Base-by-base conservation (phyloP, 2,329 filamentous ascomycete genomes). In the Fusarium irregulare region DNA sequence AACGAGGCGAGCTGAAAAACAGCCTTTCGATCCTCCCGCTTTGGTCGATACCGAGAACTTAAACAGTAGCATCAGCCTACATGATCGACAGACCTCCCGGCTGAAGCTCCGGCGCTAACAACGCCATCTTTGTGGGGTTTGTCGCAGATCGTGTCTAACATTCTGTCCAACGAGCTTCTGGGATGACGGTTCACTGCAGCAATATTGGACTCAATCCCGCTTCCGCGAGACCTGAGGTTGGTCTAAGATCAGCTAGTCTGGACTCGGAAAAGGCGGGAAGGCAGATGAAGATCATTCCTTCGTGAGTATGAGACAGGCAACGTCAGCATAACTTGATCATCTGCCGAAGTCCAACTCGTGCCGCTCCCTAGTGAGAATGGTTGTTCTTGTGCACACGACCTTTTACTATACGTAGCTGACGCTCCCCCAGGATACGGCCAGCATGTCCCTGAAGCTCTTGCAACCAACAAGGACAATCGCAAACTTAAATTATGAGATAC, bases 401-500 rank as follows among this genome's bases (percentile, higher is more conserved):
- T 37, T 3, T 12, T 18, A 23, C 28, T 28, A 21, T 56, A 59
- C 16, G 25, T 37, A 28, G 9, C 13, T 11, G 10, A 2, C 3
- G n/a, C 8, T 9, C 23, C 40, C n/a, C 23, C 10, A 16, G 13
- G 1, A 7, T 7, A 28, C 3, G 9, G 5, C n/a, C 14, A 7
- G 3, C 5, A 25, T 27, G 5, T 18, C 32, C 16, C 2, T 6
- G 3, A 6, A 23, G 2, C 11, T 10, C 3, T 32, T 2, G 1
- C 11, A 25, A 13, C 30, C 12, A 21, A 14, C 16, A 18, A 34
- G 3, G 18, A 21, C 8, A 8, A 6, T 7, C 12, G 4, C 3
- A 16, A 11, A 3, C 13, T 1, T 3, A 5, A 4, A 28, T 0
- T 7, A 60, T 42, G 58, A 59, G 58, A 23, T 6, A 34, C 21